phyloP scores from a whole-genome alignment of 257 asterid species.

The Solanum appendiculatum region DNA sequence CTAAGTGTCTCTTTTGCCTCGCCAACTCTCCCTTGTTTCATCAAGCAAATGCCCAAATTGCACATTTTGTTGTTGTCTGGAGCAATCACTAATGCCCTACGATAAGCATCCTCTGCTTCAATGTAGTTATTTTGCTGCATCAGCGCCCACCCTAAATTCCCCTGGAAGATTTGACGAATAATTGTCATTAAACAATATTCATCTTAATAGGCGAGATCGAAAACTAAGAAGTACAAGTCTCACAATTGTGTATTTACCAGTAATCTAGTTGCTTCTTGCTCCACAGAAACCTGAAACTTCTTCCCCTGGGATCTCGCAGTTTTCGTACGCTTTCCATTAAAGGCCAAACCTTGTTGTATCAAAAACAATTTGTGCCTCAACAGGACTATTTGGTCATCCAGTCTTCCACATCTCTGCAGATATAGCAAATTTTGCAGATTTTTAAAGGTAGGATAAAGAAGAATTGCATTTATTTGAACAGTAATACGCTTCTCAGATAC shows the following conservation, averaged over 20 bases:
- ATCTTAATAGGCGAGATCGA: not conserved
- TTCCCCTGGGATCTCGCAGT: constrained; percentile 96
- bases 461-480: not conserved
- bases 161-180: constrained; percentile 27
- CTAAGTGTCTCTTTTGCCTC: constrained; percentile 89
- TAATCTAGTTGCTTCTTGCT: constrained; percentile 89
- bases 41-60: constrained; percentile 81
- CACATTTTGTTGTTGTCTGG: constrained; percentile 97
- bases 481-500: not conserved
- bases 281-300: constrained; percentile 95
- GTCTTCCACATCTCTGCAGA: constrained; percentile 87
- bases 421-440: not conserved
- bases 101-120: constrained; percentile 86
- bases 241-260: constrained; percentile 37
- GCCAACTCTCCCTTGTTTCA: constrained; percentile 79
- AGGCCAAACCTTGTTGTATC: constrained; percentile 93
- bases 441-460: not conserved
- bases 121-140: constrained; percentile 90
- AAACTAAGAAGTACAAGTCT: not conserved
- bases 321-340: constrained; percentile 88
- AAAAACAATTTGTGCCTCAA: constrained; percentile 60
- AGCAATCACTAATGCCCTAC: constrained; percentile 70
- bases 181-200: not conserved
- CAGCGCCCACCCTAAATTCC: constrained; percentile 96
- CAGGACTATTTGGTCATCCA: constrained; percentile 73